Conservation (phyloP, 805 yeast species). For the Zygotorulaspora sp. region DNA sequence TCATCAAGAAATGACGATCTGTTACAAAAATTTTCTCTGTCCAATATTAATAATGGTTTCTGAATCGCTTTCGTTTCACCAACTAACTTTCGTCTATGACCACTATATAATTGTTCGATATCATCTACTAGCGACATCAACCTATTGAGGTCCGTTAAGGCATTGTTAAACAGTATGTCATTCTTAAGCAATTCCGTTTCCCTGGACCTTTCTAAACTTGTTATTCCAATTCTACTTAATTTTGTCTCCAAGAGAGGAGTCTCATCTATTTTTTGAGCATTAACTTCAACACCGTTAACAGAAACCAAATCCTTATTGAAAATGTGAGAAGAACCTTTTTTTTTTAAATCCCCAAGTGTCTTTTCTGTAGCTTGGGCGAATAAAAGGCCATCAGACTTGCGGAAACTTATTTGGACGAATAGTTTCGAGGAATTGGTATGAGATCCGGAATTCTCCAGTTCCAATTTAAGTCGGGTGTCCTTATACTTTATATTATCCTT, state of each 20-base stretch:
- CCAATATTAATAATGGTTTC: constrained; percentile 29
- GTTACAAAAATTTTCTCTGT: constrained; percentile 36
- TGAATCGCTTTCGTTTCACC: constrained; percentile 12
- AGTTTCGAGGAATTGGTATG: constrained; percentile 15
- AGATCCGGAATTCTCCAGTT: constrained; percentile 32
- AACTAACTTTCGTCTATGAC: constrained; percentile 26
- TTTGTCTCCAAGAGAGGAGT: constrained; percentile 21
- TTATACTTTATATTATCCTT: constrained; percentile 25
- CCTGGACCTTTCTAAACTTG: constrained; percentile 57
- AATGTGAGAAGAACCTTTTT: constrained; percentile 37
- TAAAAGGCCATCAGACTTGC: constrained; percentile 58
- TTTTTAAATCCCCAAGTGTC: constrained; percentile 46
- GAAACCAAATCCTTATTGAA: constrained; percentile 33
- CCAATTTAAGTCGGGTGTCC: constrained; percentile 32
- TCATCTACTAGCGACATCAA: constrained; percentile 76
- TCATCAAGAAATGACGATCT: constrained; percentile 52
- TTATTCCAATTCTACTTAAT: constrained; percentile 56
- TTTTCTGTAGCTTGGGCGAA: constrained; percentile 46
- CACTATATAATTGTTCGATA: constrained; percentile 50
- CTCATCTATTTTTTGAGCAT: constrained; percentile 6
- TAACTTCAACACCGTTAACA: constrained; percentile 31
- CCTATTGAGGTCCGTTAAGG: constrained; percentile 71
- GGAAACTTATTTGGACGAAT: constrained; percentile 66
- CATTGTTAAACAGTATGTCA: constrained; percentile 56
- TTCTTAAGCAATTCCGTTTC: constrained; percentile 53